These are phyloP conservation scores for Colletotrichum sp. DNA, from an alignment of 2,329 filamentous ascomycete species.

Conservation along the genomic window DNA sequence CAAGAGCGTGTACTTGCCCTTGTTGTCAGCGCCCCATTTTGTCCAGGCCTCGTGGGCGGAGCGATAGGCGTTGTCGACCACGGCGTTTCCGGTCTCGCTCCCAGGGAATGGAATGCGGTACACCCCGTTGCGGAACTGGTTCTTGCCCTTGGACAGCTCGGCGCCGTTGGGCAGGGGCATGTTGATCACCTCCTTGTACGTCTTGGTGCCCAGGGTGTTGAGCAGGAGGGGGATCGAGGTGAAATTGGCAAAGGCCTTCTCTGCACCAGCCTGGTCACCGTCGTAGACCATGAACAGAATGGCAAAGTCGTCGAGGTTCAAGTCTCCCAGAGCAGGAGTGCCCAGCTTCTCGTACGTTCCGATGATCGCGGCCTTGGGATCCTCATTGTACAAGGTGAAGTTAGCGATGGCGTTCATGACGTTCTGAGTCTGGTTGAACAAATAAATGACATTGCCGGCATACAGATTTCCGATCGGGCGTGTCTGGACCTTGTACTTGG, in stretches of 20 bases:
- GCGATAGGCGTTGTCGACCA: background rate
- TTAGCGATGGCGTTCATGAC: background rate
- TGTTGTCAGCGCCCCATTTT: background rate
- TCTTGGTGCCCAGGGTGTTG: background rate
- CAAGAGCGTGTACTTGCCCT: background rate
- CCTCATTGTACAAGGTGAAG: background rate
- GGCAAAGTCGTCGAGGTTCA: background rate
- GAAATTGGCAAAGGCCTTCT: background rate
- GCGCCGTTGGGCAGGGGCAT: background rate
- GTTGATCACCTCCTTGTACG: background rate
- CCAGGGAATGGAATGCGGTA: background rate
- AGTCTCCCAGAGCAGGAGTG: background rate
- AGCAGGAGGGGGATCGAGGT: background rate
- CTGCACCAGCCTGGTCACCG: background rate
- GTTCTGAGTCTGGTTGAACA: background rate
- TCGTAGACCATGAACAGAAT: background rate
- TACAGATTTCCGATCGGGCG: background rate
- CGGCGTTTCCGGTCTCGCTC: background rate
- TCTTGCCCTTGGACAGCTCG: background rate
- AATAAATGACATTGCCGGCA: background rate
- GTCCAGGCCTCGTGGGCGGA: background rate
- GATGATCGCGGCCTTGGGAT: background rate
- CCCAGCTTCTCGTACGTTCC: background rate
- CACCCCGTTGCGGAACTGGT: background rate
- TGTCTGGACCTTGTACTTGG: background rate